Evolutionary conservation across 371 early-diverging fungal species (phyloP).

Genomic region (Mucor lusitanicus): DNA sequence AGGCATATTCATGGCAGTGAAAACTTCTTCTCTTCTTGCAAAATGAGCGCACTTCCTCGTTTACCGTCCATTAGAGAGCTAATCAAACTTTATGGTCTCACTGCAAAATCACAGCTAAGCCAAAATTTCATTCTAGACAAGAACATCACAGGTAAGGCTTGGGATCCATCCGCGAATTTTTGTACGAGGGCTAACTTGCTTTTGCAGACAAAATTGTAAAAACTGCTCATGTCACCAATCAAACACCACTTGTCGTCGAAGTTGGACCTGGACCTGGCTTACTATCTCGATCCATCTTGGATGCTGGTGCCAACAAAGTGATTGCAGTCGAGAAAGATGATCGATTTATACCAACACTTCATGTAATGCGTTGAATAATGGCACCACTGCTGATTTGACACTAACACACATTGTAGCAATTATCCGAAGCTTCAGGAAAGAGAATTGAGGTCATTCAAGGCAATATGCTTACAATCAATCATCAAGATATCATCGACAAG

Average conservation of each 20-base stretch:
- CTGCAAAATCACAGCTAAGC: conserved; percentile 73
- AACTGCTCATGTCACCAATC: conserved; percentile 56
- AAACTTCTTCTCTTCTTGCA: neutral
- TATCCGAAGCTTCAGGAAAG: conserved; percentile 59
- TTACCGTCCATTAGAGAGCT: conserved; percentile 77
- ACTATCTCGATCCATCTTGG: conserved; percentile 77
- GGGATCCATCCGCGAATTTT: neutral
- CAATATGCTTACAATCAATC: conserved; percentile 67
- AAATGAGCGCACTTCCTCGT: conserved; percentile 26
- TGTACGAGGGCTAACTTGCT: neutral
- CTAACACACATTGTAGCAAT: conserved; percentile 48
- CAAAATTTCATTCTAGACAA: conserved; percentile 89
- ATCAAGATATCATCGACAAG: conserved; percentile 42
- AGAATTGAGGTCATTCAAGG: conserved; percentile 62
- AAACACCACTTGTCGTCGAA: conserved; percentile 75
- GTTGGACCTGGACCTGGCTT: conserved; percentile 88
- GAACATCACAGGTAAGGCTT: conserved; percentile 70
- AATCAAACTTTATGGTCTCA: conserved; percentile 75
- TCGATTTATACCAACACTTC: conserved; percentile 71
- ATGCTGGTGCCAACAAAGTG: conserved; percentile 65
- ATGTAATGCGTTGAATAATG: conserved; percentile 36
- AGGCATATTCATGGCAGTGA: neutral
- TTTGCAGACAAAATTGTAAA: conserved; percentile 69
- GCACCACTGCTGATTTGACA: neutral
- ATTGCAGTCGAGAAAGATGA: conserved; percentile 81